Evolutionary conservation across 2,329 filamentous ascomycete species (phyloP), one percentile per base, ranked within the genome.

Genomic region (Shiraia bambusicola): DNA sequence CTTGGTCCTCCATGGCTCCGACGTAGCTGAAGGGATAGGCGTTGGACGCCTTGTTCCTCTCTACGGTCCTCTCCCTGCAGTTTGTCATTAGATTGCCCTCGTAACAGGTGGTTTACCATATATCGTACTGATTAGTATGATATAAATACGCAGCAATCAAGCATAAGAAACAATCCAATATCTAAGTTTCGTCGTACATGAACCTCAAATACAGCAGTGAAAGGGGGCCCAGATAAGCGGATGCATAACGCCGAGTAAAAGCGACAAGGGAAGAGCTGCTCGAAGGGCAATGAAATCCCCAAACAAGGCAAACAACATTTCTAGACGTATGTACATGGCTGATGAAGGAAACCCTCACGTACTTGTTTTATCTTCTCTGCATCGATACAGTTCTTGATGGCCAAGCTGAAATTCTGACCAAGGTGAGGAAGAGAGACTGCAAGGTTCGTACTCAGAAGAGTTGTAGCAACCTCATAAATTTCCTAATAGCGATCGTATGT

Each of bases 1-100:
- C 61, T 14, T 53, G 53, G 30, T 58, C 54, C 9, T 62, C 59
- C 56, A 66, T 63, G 22, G 37, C 45, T 47, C 37, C 34, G 37
- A 42, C 36, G 31, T 27, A 15, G n/a, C 12, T 32, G 35, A 31
- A 30, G 34, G 40, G 30, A 43, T 48, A 45, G 52, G 47, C 45
- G 49, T 47, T 37, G 30, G 31, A 47, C 46, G 50, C 49, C 56
- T 52, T 40, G 45, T 46, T 51, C 45, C 36, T 34, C 48, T 17
- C 12, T 29, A 28, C 32, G n/a, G 12, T 41, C 38, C 27, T 32
- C 17, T 19, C 13, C 15, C 38, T 41, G 25, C 10, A 10, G 10
- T 17, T 17, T 14, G 12, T 2, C 19, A 15, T 41, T 12, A 41
- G 38, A 26, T n/a, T 35, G 13, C n/a, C n/a, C n/a, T n/a, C n/a